Evolutionary conservation across 2,329 filamentous ascomycete genomes (phyloP), one percentile per base, ranked within the genome.

Genomic region (Fusarium nodosum): DNA sequence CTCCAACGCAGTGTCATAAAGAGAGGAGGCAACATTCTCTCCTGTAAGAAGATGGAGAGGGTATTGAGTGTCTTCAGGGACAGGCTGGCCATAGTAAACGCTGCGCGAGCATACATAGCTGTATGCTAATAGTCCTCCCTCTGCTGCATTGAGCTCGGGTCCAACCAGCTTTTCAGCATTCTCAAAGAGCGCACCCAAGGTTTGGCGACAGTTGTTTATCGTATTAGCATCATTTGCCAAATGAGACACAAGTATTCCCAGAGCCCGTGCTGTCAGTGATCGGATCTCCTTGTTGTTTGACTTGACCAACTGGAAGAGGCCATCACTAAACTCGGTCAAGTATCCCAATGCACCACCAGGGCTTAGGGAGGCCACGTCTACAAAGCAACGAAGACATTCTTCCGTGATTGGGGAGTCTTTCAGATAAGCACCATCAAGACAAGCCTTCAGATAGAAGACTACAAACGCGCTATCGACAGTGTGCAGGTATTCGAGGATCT

Each of bases 231-330:
- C 72, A 59, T 83, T 84, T 9, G 72, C 74, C 6, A 84, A 83
- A 76, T 95, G 91, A 0, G 93, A 91, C 1, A 87, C 89, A 7
- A 97, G 79, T 15, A 97, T 91, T 1, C 94, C 94, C 72, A 94
- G 88, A 0, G 89, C 87, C 63, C 89, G 89, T 18, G 93, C 90
- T 2, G 90, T 90, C 30, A 90, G 82, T 38, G 84, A 82, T 36
- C 94, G 87, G 8, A 91, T 85, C 56, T 88, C 86, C 64, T 88
- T 86, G 69, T 92, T 91, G 76, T 94, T 96, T 8, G 92, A 93
- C 65, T 85, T 85, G 56, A 94, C 82, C 12, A 90, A 82, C 11
- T 84, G 81, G 28, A 90, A 77, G 20, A 97, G 79, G 46, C 86
- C 83, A 9, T 79, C 77, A 2, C 84, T 82, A 28, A 84, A 82